These are phyloP conservation scores for Epicoccum sorghinum DNA, from an alignment of 2,329 filamentous ascomycete species.

Conservation along the genomic window DNA sequence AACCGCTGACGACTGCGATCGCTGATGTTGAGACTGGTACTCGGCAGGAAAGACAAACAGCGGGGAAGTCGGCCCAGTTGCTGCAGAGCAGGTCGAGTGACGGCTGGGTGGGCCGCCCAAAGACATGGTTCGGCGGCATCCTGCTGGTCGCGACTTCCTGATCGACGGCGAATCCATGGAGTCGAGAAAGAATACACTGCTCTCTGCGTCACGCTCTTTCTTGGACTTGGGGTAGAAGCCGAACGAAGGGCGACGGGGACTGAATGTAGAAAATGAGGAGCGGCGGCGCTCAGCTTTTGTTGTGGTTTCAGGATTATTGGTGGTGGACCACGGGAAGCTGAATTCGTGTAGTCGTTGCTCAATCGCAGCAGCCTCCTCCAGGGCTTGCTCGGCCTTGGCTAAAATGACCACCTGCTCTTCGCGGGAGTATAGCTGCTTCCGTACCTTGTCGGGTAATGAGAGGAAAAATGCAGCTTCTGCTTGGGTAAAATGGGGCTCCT, in stretches of 20 bases:
- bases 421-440: conserved; percentile 70
- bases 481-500: conserved; percentile 51
- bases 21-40: conserved; percentile 38
- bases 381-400: conserved; percentile 25
- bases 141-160: conserved; percentile 54
- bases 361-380: conserved; percentile 21
- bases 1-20: conserved; percentile 38
- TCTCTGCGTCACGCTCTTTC: conserved; percentile 26
- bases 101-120: conserved; percentile 71
- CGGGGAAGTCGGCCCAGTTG: conserved; percentile 53
- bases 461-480: conserved; percentile 72
- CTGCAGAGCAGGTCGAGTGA: conserved; percentile 53
- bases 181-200: conserved; percentile 32
- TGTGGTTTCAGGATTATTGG: conserved; percentile 15
- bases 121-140: conserved; percentile 65
- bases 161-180: conserved; percentile 27
- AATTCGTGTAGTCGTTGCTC: conserved; percentile 43
- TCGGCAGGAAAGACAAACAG: conserved; percentile 27
- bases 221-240: conserved; percentile 15
- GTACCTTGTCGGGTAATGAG: conserved; percentile 74
- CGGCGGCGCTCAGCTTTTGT: conserved; percentile 17
- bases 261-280: conserved; percentile 27
- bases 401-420: conserved; percentile 72
- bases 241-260: conserved; percentile 24
- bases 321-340: conserved; percentile 34